Base-by-base conservation (phyloP, 2,329 filamentous ascomycete species). In the Scedosporium aurantiacum region DNA sequence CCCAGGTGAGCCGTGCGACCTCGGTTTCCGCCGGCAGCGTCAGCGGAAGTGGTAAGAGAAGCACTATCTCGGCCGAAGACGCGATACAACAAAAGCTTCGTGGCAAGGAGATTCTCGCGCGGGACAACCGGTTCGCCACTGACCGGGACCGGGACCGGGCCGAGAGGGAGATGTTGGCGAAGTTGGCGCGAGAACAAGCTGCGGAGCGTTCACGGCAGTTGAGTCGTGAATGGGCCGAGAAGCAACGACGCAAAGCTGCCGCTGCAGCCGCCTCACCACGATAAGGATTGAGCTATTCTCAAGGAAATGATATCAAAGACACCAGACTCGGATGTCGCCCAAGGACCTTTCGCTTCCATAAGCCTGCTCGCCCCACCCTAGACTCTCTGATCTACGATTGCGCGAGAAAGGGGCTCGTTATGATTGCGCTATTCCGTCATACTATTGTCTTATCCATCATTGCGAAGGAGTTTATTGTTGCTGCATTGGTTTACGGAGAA, bases 181-280 rank as follows among this genome's bases (percentile, higher is more conserved):
- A 79, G 67, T 67, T 75, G 61, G 83, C 83, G 6, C 76, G 84
- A 54, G 79, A 84, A 66, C 76, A 84, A 66, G 84, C 84, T 25
- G 83, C 84, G 8, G 83, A 87, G 70, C 77, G 81, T 67, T 83
- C 82, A 60, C 78, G 84, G 60, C 75, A 78, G 68, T 77, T 81
- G 63, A 82, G 82, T 65, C 78, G 83, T 40, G 81, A 85, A 66
- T 86, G 84, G 83, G 83, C 83, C 10, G 82, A 85, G 68, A 84
- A 79, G 71, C 80, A 82, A 68, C 75, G 75, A 43, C 73, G 70
- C 18, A 79, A 76, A 67, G 72, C 73, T 61, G 57, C 65, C 50
- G 66, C 67, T 27, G 54, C 41, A 4, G n/a, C 40, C 16, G 18
- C 27, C n/a, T 4, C 47, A 25, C 16, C 59, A 10, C 23, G n/a